Evolutionary conservation across 495 filamentous ascomycete genomes (phyloP).

Genomic region (Podospora appendiculata): DNA sequence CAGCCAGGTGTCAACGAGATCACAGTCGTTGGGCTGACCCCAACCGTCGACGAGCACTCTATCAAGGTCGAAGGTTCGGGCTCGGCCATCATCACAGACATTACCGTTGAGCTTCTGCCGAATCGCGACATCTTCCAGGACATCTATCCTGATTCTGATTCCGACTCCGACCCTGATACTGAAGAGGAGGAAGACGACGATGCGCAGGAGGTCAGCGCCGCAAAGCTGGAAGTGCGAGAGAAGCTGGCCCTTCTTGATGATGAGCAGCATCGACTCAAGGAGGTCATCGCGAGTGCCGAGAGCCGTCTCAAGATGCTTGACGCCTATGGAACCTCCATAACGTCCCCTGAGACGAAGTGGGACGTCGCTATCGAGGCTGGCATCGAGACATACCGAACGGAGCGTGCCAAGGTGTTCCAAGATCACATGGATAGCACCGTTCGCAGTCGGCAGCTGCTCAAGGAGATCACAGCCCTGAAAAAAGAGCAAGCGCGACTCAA

Average conservation of each 20-base stretch:
- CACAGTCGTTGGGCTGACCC: constrained; percentile 56
- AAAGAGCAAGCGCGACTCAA: constrained; percentile 22
- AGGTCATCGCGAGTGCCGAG: constrained; percentile 28
- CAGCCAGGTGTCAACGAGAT: constrained; percentile 59
- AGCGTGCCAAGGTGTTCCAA: constrained; percentile 40
- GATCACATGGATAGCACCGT: constrained; percentile 27
- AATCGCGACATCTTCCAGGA: constrained; percentile 53
- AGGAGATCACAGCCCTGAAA: constrained; percentile 28
- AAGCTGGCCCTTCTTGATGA: constrained; percentile 17
- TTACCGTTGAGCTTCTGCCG: constrained; percentile 53
- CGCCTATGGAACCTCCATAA: constrained; percentile 30
- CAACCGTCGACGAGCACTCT: constrained; percentile 55
- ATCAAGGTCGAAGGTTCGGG: constrained; percentile 65
- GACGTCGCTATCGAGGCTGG: constrained; percentile 20
- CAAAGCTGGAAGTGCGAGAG: constrained; percentile 17
- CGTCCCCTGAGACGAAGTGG: constrained; percentile 13
- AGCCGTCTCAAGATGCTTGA: constrained; percentile 38
- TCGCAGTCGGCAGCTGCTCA: constrained; percentile 23
- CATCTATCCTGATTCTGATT: constrained; percentile 43
- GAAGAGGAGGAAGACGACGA: constrained; percentile 26
- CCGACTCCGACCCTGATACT: constrained; percentile 22
- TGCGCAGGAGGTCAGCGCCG: constrained; percentile 19
- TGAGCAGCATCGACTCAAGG: constrained; percentile 19
- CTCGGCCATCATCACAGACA: constrained; percentile 55
- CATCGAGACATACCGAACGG: constrained; percentile 37